Base-by-base conservation (phyloP, 1,284 basidiomycete species). In the Ceratobasidium papillatum region DNA sequence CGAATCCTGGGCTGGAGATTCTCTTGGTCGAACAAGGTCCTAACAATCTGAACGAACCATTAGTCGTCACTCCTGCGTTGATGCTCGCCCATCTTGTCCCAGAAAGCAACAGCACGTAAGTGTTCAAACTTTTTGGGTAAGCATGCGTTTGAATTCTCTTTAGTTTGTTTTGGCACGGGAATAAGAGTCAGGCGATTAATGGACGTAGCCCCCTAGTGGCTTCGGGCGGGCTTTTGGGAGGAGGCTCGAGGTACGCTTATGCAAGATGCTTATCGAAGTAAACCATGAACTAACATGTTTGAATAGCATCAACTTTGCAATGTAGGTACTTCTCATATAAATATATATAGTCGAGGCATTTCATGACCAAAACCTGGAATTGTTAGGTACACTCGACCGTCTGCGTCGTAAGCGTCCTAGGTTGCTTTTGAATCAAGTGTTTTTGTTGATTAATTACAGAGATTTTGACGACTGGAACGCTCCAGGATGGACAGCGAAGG, bases 401-500 rank as follows among this genome's bases (percentile, higher is more conserved):
- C 71, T 41, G 49, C 59, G 25, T 73, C 59, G 71, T 73, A 51
- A n/a, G 71, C 56, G 17, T 22, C 11, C 22, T 22, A 65, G 22
- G 43, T 27, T 19, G 17, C 22, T 17, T 30, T 9, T 12, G 0
- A 27, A 3, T 27, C 9, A 2, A 12, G 32, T 19, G 19, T 38
- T 34, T 7, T 25, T n/a, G 25, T 25, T 49, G 12, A 58, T n/a
- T 19, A 32, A 43, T 47, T 30, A 12, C n/a, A 73, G 71, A 25
- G 71, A 73, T n/a, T 63, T 49, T 54, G 71, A 63, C 52, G 71
- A 73, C 27, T 73, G 71, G 71, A 63, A 73, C n/a, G 54, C 71
- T 47, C 45, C 58, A 8, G 71, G 71, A 5, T 73, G 71, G 71
- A 25, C 47, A 4, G 30, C 71, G 3, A 54, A 73, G 19, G 49